A percentile compares a stretch with the other conserved stretches of the same genome.
Conservation (phyloP, 208 protist species). For the Acanthamoeba castellanii region DNA sequence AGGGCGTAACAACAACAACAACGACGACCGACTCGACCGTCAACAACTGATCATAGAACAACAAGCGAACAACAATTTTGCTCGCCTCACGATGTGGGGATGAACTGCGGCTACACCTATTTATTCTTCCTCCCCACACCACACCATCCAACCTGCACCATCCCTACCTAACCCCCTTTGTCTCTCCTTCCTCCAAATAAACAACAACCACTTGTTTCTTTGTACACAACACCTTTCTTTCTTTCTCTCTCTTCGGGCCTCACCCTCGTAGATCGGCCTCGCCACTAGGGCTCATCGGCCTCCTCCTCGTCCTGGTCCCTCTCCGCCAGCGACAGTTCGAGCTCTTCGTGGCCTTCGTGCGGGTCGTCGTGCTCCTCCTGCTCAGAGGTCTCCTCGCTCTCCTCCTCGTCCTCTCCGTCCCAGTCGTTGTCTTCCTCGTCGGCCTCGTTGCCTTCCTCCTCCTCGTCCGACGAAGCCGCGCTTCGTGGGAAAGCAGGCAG, state of each 20-base stretch:
- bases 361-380: constrained; percentile 1
- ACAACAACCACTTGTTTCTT: neutral
- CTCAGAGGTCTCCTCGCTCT: neutral
- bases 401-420: constrained; percentile 43
- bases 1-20: no score
- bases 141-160: neutral
- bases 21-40: no score
- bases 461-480: neutral
- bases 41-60: no score
- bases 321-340: constrained; percentile 29
- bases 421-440: constrained; percentile 58
- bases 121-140: constrained; percentile 63
- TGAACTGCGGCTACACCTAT: constrained; percentile 21
- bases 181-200: neutral
- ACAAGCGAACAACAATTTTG: constrained; percentile 45
- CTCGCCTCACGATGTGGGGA: constrained; percentile 65
- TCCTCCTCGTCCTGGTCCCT: neutral
- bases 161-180: neutral
- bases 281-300: neutral
- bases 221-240: neutral
- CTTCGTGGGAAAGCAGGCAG: neutral
- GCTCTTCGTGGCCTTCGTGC: constrained; percentile 46
- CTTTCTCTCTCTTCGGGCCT: neutral
- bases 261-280: no score
- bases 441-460: constrained; percentile 35